These are phyloP conservation scores for Coniochaeta ligniaria DNA, from an alignment of 2,329 filamentous ascomycete species.

Conservation along the genomic window DNA sequence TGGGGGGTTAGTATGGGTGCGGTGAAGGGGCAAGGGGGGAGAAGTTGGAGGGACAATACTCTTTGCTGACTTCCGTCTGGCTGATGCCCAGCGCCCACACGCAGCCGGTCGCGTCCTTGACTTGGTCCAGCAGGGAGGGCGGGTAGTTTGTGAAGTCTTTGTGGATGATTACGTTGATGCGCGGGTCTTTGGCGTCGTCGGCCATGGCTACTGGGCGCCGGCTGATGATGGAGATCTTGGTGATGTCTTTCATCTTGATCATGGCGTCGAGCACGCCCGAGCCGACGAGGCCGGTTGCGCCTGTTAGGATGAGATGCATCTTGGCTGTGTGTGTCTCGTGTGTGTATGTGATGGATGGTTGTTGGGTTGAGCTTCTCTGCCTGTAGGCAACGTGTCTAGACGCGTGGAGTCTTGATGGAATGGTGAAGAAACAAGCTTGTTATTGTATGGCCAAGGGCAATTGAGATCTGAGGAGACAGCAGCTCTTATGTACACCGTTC, in stretches of 20 bases:
- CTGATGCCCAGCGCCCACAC: conserved; percentile 70
- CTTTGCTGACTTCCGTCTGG: conserved; percentile 49
- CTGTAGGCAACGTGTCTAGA: too few relatives aligned
- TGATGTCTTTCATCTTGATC: conserved; percentile 47
- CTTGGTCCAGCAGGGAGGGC: conserved; percentile 44
- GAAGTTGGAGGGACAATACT: conserved; percentile 32
- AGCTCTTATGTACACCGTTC: too few relatives aligned
- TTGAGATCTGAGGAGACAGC: too few relatives aligned
- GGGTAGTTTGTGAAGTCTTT: conserved; percentile 59
- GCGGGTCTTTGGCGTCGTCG: conserved; percentile 46
- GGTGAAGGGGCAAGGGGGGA: neutral
- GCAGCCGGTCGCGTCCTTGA: conserved; percentile 59
- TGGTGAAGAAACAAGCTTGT: too few relatives aligned
- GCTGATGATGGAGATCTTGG: conserved; percentile 61
- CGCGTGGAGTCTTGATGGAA: too few relatives aligned
- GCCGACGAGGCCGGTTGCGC: conserved; percentile 62
- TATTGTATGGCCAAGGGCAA: too few relatives aligned
- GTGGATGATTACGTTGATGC: conserved; percentile 61
- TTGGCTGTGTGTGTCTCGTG: neutral
- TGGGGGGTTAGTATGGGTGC: too few relatives aligned
- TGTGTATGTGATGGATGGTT: neutral
- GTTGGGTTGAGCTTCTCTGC: too few relatives aligned
- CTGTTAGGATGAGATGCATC: conserved; percentile 61
- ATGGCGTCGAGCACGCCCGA: conserved; percentile 54
- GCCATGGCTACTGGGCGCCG: conserved; percentile 58